Conservation (phyloP, 441 rosid genomes). For the Bocquillonia castaneifolia region DNA sequence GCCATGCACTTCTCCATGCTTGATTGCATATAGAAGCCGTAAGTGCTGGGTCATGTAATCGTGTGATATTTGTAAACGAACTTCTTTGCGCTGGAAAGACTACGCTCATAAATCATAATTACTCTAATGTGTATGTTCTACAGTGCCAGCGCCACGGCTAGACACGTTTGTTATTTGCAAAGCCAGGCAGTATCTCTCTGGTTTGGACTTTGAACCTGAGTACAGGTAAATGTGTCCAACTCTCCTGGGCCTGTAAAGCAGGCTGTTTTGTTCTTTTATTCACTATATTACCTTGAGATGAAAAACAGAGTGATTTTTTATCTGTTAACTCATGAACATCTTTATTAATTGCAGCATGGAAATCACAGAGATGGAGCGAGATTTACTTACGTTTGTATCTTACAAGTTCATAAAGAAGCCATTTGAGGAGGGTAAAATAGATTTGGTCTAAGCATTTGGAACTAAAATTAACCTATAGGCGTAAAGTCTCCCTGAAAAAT, state of each 20-base stretch:
- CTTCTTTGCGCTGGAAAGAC: neutral
- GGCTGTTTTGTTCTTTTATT: neutral
- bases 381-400: conserved; percentile 40
- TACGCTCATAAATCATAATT: neutral
- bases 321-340: conserved; percentile 3
- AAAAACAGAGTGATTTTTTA: neutral
- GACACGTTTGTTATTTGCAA: conserved; percentile 67
- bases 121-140: neutral
- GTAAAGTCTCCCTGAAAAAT: neutral
- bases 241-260: too few relatives aligned
- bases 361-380: conserved; percentile 44
- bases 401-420: conserved; percentile 46
- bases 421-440: conserved; percentile 38
- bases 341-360: conserved; percentile 28
- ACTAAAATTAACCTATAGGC: neutral
- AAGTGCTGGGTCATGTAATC: neutral
- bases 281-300: neutral
- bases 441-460: conserved; percentile 30
- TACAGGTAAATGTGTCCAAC: conserved; percentile 29
- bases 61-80: neutral
- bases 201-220: conserved; percentile 30
- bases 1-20: neutral
- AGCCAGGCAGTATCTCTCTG: conserved; percentile 40
- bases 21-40: neutral
- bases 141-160: conserved; percentile 59